phyloP scores from a whole-genome alignment of 2,329 filamentous ascomycete genomes.

The Cylindrodendrum hubeiense region DNA sequence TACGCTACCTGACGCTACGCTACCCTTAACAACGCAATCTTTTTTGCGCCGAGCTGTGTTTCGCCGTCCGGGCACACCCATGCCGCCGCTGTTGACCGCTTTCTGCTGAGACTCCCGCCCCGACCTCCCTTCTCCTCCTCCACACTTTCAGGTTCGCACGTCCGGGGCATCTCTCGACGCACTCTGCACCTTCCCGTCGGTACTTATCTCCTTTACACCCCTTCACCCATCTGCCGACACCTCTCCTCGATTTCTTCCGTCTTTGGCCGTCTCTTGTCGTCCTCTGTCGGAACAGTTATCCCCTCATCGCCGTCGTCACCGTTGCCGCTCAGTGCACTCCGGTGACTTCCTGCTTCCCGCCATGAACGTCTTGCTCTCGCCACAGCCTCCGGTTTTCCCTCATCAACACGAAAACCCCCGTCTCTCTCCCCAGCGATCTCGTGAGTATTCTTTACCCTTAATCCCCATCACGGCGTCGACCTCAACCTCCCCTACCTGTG shows the following conservation, averaged over 20 bases:
- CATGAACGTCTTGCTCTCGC: conserved; percentile 74
- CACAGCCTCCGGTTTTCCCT: conserved; percentile 70
- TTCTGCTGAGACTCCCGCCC: conserved; percentile 28
- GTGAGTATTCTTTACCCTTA: conserved; percentile 56
- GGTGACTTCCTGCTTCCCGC: conserved; percentile 40
- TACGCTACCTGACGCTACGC: conserved; percentile 14
- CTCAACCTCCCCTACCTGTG: neutral
- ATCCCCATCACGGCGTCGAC: neutral
- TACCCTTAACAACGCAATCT: conserved; percentile 31
- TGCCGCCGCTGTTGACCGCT: conserved; percentile 33
- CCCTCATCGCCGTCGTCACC: conserved; percentile 9
- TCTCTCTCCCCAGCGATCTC: conserved; percentile 66
- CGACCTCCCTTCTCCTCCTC: conserved; percentile 29
- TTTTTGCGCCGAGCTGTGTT: conserved; percentile 24
- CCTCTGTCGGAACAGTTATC: conserved; percentile 21
- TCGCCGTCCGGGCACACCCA: conserved; percentile 23
- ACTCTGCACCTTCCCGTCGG: conserved; percentile 16
- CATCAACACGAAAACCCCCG: conserved; percentile 69
- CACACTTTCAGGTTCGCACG: conserved; percentile 25
- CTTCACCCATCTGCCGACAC: neutral
- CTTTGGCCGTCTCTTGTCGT: neutral
- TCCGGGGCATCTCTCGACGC: conserved; percentile 20
- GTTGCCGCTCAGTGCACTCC: conserved; percentile 17
- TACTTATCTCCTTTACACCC: neutral
- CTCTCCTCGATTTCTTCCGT: neutral